Base-by-base conservation (phyloP, 768 basidiomycete genomes). In the Mycena haematopus region DNA sequence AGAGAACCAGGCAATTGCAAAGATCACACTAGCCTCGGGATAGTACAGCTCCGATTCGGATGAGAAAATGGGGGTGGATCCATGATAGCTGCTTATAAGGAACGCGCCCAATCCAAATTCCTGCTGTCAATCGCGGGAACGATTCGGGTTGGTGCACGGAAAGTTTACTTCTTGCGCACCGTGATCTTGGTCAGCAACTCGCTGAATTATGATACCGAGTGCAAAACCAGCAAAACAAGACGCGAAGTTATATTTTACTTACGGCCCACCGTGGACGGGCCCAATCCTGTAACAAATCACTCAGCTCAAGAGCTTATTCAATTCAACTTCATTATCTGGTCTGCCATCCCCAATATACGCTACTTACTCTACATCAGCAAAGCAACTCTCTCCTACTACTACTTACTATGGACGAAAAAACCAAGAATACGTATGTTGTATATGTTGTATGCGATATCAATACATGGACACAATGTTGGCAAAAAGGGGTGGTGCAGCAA, bases 341-440 rank as follows among this genome's bases (percentile, higher is more conserved):
- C 55, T 58, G 52, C 62, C 31, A 63, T 58, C 59, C 58, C 63
- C 58, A 56, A 47, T 10, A 22, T 33, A 59, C 58, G 58, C 56
- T 64, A 59, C 54, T 58, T 65, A 60, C 45, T 58, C 56, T 65
- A 65, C 63, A 65, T 44, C 56, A 65, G 58, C 63, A 65, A 65
- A 38, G 35, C 35, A 44, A 42, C 40, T 55, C 29, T 63, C 9
- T 29, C 24, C 36, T 42, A 63, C 57, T 64, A 57, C 62, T 25
- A 47, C 45, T 46, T 45, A 51, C 62, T 46, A 27, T 36, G 35
- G 49, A n/a, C 52, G 57, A 63, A 55, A 15, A 50, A 51, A 65
- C 58, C 62, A 63, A 63, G 63, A 65, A 60, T 51, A 42, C 40
- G 19, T 42, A 42, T 42, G 40, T 42, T 42, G 40, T 42, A n/a